Base-by-base conservation (phyloP, 495 filamentous ascomycete species). In the Daldinia bambusicola region DNA sequence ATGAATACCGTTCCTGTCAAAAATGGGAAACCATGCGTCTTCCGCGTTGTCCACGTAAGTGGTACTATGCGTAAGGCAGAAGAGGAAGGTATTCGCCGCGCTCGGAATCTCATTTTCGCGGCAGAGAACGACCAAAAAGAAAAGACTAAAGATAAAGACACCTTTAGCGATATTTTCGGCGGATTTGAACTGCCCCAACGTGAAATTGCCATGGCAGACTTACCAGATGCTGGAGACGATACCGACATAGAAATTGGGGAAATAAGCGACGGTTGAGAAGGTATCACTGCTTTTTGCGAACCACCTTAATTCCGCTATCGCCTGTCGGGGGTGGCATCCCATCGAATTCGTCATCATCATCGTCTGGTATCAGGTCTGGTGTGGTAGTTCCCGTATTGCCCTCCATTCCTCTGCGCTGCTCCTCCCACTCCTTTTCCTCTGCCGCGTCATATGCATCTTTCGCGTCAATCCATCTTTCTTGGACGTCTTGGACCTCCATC, bases 1-100 rank as follows among this genome's bases (percentile, higher is more conserved):
- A 91, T 95, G 84, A 89, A 86, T n/a, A 80, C 81, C 14, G 80
- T 97, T 2, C 92, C 92, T 64, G 41, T 83, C 64, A 79, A 81
- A 70, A 79, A 84, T 72, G 80, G 84, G 48, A 80, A 79, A 60
- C 84, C 87, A 0, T 94, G 93, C 70, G 89, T 96, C 6, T 90
- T 94, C 56, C 89, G 91, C 55, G 94, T 98, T n/a, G 86, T 97
- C 14, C 85, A 91, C 61, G 93, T 97, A n/a, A 93, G 91, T 64
- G 95, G 95, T 20, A 99, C 96, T 9, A 96, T 99, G 72, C 88
- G 88, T 66, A 97, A 97, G 81, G 90, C 90, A 2, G 93, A 98
- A 83, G 90, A 95, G 77, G 94, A 95, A 77, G 93, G 91, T 38
- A 90, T 98, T 74, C 84, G 88, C 20, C 85, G 92, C 65, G 92